Evolutionary conservation across 371 early-diverging fungal species (phyloP).

Genomic region (Polyrhizophydium stewartii): DNA sequence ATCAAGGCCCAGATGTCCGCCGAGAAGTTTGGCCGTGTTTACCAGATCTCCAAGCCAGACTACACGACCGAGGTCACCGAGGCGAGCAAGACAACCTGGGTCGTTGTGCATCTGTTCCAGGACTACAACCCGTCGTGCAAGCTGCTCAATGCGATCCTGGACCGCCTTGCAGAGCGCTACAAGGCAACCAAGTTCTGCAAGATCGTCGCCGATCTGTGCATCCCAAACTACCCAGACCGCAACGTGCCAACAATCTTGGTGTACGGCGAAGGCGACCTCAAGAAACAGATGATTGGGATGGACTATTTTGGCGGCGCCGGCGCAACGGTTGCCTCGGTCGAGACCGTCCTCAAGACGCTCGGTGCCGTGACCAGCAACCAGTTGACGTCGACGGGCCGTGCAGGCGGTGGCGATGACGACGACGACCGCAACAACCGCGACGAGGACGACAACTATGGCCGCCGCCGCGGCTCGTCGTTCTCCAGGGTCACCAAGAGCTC

Average conservation of each 20-base stretch:
- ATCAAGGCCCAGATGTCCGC: constrained; percentile 59
- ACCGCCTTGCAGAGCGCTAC: constrained; percentile 74
- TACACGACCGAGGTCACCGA: constrained; percentile 86
- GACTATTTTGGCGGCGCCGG: constrained; percentile 75
- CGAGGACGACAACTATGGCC: constrained; percentile 1
- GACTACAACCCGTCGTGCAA: constrained; percentile 74
- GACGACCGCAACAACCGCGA: constrained; percentile 3
- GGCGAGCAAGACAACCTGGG: constrained; percentile 72
- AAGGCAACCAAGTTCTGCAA: constrained; percentile 87
- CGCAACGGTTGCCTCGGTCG: constrained; percentile 54
- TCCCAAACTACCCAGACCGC: constrained; percentile 88
- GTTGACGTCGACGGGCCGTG: constrained; percentile 2
- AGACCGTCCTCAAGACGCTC: constrained; percentile 21
- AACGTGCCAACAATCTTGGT: constrained; percentile 78
- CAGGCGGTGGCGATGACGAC: neutral
- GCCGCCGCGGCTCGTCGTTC: constrained; percentile 1
- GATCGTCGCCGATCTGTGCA: constrained; percentile 87
- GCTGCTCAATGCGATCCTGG: constrained; percentile 71
- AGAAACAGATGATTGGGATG: constrained; percentile 77
- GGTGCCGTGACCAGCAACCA: constrained; percentile 19
- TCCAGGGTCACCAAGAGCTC: neutral
- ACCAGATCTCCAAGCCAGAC: constrained; percentile 88
- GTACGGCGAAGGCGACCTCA: constrained; percentile 82
- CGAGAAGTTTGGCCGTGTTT: constrained; percentile 74
- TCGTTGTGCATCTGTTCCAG: constrained; percentile 74